phyloP scores from a whole-genome alignment of 1,284 basidiomycete species.

The Tilletia horrida region DNA sequence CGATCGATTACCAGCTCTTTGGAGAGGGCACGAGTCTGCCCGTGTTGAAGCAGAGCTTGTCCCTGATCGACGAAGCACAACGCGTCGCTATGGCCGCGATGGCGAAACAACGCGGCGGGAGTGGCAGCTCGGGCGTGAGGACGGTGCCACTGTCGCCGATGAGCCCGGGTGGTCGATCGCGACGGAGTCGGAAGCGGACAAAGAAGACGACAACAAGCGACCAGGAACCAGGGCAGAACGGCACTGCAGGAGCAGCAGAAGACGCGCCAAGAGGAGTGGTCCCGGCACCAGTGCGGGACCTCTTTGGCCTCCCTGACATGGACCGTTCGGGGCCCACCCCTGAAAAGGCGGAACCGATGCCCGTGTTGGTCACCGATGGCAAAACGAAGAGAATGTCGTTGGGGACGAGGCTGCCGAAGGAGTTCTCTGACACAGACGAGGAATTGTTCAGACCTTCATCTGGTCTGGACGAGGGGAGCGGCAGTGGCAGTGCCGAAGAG shows the following conservation, averaged over 20 bases:
- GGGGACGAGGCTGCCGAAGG: background rate
- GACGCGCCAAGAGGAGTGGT: background rate
- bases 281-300: background rate
- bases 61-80: constrained; percentile 31
- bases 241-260: background rate
- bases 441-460: background rate
- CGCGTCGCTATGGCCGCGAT: background rate
- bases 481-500: background rate
- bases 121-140: too few relatives aligned
- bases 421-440: background rate
- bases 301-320: background rate
- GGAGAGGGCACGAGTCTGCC: constrained; percentile 40
- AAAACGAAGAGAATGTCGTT: too few relatives aligned
- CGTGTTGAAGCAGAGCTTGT: constrained; percentile 34
- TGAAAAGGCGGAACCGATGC: too few relatives aligned
- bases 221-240: background rate
- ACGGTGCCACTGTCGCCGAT: background rate
- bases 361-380: too few relatives aligned
- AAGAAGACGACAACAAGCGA: background rate
- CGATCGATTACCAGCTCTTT: constrained; percentile 35
- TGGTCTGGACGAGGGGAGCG: background rate
- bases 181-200: constrained; percentile 8
- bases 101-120: background rate
- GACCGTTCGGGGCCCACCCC: too few relatives aligned
- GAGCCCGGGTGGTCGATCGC: background rate